These are phyloP conservation scores for Solanum megistacrolobum DNA, from an alignment of 257 asterid species.

Conservation along the genomic window DNA sequence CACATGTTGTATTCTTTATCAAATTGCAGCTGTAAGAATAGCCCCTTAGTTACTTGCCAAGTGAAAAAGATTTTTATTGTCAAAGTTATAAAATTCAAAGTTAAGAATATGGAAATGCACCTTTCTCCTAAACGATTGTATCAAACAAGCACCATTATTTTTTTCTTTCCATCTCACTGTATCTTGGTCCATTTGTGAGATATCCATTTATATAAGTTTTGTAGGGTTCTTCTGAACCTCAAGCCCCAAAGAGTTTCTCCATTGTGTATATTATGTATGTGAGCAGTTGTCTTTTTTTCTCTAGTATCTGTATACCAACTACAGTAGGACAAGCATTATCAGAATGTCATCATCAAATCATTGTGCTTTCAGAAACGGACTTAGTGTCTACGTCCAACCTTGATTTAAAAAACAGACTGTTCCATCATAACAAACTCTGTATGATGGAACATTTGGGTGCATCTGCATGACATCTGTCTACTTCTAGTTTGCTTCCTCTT, in stretches of 20 bases:
- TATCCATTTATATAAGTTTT: background rate
- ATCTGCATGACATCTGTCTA: conserved; percentile 37
- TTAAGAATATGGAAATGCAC: background rate
- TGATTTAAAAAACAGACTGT: background rate
- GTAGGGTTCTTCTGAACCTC: background rate
- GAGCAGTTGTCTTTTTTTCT: background rate
- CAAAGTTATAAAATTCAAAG: background rate
- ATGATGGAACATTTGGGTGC: conserved; percentile 85
- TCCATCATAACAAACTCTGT: background rate
- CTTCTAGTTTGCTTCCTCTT: background rate
- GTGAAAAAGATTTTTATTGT: background rate
- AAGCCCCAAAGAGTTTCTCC: background rate
- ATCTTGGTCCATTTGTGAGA: background rate
- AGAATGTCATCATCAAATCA: background rate
- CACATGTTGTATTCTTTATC: background rate
- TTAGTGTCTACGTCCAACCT: background rate
- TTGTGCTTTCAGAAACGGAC: background rate
- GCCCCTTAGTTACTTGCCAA: background rate
- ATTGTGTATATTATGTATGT: background rate
- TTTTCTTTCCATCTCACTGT: background rate
- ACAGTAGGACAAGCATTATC: background rate
- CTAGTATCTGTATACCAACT: background rate
- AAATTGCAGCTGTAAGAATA: background rate
- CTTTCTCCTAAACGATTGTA: background rate
- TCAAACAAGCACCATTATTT: background rate